Percentiles rank a stretch among this genome's conserved stretches.
These are phyloP conservation scores for Alternaria sp. DNA, from an alignment of 2,329 filamentous ascomycete species.

Conservation along the genomic window DNA sequence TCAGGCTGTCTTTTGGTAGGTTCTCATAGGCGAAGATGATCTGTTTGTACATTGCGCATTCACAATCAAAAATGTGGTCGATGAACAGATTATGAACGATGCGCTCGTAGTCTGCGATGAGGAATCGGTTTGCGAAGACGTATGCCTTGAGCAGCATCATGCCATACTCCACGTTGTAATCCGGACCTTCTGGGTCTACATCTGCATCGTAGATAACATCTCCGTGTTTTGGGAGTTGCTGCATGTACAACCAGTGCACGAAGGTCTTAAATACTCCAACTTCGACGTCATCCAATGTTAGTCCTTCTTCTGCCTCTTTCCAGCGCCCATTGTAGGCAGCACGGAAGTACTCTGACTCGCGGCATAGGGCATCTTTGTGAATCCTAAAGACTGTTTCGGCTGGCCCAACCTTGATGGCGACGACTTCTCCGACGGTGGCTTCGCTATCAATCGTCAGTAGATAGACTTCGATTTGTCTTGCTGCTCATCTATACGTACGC, in stretches of 20 bases:
- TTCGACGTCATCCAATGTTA: neutral
- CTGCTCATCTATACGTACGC: neutral
- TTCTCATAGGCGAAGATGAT: neutral
- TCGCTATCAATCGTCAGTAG: neutral
- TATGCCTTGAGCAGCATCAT: neutral
- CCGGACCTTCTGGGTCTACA: no score
- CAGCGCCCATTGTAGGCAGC: neutral
- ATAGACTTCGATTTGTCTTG: neutral
- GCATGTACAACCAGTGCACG: neutral
- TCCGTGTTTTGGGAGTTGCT: neutral
- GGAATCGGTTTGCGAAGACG: neutral
- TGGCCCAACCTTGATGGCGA: neutral
- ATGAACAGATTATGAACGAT: neutral
- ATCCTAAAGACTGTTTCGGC: neutral
- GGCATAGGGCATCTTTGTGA: neutral
- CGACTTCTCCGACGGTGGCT: neutral
- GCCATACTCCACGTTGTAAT: no score
- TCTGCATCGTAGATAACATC: no score
- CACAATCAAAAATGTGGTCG: neutral
- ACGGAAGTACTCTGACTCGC: neutral
- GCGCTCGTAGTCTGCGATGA: neutral
- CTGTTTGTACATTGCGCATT: rapidly evolving
- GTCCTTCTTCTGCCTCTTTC: neutral
- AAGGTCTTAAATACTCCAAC: neutral
- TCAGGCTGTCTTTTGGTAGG: neutral